Evolutionary conservation across 2,329 filamentous ascomycete genomes (phyloP), one percentile per base, ranked within the genome.

Genomic region (Aspergillus amoenus): DNA sequence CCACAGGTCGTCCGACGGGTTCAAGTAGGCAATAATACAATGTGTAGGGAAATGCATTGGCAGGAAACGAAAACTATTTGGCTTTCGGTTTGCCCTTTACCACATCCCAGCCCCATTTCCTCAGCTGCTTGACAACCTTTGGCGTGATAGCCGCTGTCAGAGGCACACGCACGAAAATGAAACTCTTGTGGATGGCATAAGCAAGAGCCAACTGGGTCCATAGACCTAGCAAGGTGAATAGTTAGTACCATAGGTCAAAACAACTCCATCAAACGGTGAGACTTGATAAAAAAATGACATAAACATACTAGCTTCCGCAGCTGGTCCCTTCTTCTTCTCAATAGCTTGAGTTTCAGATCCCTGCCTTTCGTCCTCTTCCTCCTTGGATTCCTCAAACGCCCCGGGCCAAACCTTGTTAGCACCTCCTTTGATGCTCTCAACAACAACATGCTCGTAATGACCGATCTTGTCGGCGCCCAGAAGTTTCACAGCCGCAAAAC

Each of bases 101-200:
- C 70, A 99, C 94, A 71, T 97, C 86, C 88, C 91, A 97, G 5
- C 94, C 94, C 91, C 93, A 96, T 12, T 85, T 83, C 62, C 93
- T 82, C 27, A 99, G 79, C 12, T 87, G 84, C 76, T 91, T 95
- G 68, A 97, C 94, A n/a, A 97, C 88, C 76, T 95, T 97, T 1
- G 94, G 94, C 8, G 91, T 92, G 34, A 97, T 82, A 3, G 92
- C 93, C 12, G 91, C 92, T 1, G 94, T 94, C 62, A 97, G 78
- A 8, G 94, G 94, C 9, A 99, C 91, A n/a, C 94, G 86, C 64
- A 97, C 75, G 75, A 99, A 96, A 68, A 99, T 97, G 74, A 97
- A 91, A 66, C 90, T 95, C 79, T 99, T 99, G 81, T 99, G 94
- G 57, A 99, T 91, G 27, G 93, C 93, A 70, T 99, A 99, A 12